These are phyloP conservation scores for Cyclanthera cordifolia DNA, from an alignment of 306 rosid genomes.

Conservation along the genomic window DNA sequence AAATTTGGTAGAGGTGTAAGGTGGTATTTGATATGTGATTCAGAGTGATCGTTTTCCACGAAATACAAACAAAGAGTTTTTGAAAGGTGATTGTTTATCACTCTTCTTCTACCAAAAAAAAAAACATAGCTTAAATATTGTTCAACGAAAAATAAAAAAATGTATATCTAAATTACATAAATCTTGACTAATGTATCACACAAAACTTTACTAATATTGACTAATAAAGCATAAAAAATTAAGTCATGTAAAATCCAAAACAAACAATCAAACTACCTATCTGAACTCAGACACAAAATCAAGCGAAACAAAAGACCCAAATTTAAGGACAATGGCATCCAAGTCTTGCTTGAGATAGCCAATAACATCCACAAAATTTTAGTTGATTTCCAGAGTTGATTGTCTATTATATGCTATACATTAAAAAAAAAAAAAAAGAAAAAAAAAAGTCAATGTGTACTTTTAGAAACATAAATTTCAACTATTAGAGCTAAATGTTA, in stretches of 20 bases:
- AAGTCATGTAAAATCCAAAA: neutral
- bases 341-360: too few relatives aligned
- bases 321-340: neutral
- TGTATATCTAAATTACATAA: neutral
- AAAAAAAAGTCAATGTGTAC: too few relatives aligned
- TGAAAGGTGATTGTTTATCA: too few relatives aligned
- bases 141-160: too few relatives aligned
- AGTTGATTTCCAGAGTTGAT: neutral
- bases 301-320: neutral
- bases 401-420: neutral
- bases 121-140: too few relatives aligned
- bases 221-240: neutral
- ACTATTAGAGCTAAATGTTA: neutral
- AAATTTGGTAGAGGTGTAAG: too few relatives aligned
- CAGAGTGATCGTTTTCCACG: too few relatives aligned
- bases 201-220: neutral
- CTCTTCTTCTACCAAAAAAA: too few relatives aligned
- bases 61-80: too few relatives aligned
- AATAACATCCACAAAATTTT: too few relatives aligned
- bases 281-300: neutral
- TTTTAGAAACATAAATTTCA: neutral
- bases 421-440: too few relatives aligned
- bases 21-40: too few relatives aligned
- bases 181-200: neutral
- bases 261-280: neutral